A percentile compares a stretch with the other conserved stretches of the same genome.
These are phyloP conservation scores for Monosporascus sp. DNA, from an alignment of 2,329 filamentous ascomycete genomes.

Conservation along the genomic window DNA sequence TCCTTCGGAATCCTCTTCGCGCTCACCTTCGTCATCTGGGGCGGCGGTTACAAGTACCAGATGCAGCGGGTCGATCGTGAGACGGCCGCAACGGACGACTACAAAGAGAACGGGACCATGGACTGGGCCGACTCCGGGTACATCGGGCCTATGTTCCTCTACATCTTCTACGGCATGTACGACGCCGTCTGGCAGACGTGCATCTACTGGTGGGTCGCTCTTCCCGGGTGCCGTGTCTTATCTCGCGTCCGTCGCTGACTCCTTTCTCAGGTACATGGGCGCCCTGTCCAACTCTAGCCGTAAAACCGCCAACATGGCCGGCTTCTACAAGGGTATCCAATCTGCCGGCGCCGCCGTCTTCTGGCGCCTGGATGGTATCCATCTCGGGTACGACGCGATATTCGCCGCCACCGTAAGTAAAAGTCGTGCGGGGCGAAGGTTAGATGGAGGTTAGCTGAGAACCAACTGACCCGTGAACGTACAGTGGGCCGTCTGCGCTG, in stretches of 20 bases:
- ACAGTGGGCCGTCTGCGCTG: slow-evolving; percentile 69
- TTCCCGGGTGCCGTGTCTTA: slow-evolving; percentile 36
- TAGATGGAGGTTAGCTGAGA: not conserved
- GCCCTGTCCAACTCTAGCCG: slow-evolving; percentile 87
- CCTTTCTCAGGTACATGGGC: slow-evolving; percentile 69
- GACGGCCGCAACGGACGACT: slow-evolving; percentile 9
- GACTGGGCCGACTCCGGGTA: slow-evolving; percentile 60
- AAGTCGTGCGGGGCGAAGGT: too few species aligned
- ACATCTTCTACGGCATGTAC: slow-evolving; percentile 41
- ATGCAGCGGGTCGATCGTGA: slow-evolving; percentile 44
- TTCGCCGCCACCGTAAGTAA: slow-evolving; percentile 53
- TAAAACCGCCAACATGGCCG: slow-evolving; percentile 86
- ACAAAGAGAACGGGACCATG: slow-evolving; percentile 11
- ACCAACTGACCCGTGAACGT: slow-evolving; percentile 1
- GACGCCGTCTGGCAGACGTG: slow-evolving; percentile 87
- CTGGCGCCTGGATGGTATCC: slow-evolving; percentile 61
- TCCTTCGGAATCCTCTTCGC: slow-evolving; percentile 54
- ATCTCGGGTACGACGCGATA: slow-evolving; percentile 62
- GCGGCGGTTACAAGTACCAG: slow-evolving; percentile 68
- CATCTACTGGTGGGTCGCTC: slow-evolving; percentile 82
- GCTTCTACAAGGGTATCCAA: slow-evolving; percentile 82
- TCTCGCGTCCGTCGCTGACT: not conserved
- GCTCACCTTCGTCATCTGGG: slow-evolving; percentile 66
- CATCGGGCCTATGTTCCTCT: slow-evolving; percentile 68
- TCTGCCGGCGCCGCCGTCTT: slow-evolving; percentile 78